phyloP scores from a whole-genome alignment of 2,329 filamentous ascomycete species.

The Epichloe gansuensis region DNA sequence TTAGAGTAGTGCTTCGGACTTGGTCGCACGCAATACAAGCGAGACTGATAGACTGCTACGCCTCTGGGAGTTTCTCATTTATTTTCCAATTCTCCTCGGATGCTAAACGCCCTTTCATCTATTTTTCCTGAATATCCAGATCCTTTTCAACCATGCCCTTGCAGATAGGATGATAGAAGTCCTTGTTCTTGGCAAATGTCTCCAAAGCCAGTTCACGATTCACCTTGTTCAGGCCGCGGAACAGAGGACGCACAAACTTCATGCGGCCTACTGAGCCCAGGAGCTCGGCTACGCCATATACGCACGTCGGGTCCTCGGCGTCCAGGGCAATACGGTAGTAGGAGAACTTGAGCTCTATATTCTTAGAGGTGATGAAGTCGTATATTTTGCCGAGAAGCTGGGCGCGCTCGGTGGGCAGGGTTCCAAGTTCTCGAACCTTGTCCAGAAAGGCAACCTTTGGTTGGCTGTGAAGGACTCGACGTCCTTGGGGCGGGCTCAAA shows the following conservation, averaged over 20 bases:
- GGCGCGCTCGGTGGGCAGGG: slow-evolving; percentile 53
- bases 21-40: not conserved
- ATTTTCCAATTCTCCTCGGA: not conserved
- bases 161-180: slow-evolving; percentile 96
- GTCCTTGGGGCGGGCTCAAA: slow-evolving; percentile 58
- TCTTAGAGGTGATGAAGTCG: slow-evolving; percentile 59
- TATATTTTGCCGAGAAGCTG: slow-evolving; percentile 66
- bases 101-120: not conserved
- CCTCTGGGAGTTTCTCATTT: not conserved
- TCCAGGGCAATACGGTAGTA: slow-evolving; percentile 72
- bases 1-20: slow-evolving; percentile 21
- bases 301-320: slow-evolving; percentile 56
- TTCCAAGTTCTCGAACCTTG: slow-evolving; percentile 50
- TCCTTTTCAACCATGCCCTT: slow-evolving; percentile 79
- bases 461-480: slow-evolving; percentile 68
- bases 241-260: slow-evolving; percentile 92
- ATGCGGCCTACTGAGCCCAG: slow-evolving; percentile 79
- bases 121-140: slow-evolving; percentile 31
- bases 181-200: slow-evolving; percentile 77
- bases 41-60: no score
- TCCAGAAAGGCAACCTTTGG: slow-evolving; percentile 88
- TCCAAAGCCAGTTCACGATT: slow-evolving; percentile 63
- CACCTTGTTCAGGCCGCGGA: slow-evolving; percentile 60
- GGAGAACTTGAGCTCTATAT: slow-evolving; percentile 73
- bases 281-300: slow-evolving; percentile 59